Base-by-base conservation (phyloP, 257 asterid genomes). In the Scutellaria galericulata region DNA sequence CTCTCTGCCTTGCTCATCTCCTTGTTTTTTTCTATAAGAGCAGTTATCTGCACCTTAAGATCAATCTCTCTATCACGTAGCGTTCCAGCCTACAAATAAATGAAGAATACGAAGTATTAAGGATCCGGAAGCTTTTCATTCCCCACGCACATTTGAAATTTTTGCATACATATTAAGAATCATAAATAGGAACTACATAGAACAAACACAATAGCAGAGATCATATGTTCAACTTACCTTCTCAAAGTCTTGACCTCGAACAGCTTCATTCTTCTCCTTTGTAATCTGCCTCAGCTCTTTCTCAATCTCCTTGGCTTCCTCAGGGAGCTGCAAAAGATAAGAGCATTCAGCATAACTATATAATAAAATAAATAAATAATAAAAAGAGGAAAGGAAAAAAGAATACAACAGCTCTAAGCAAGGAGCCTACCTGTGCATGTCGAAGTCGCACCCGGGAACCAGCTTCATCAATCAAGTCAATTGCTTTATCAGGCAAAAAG, bases 371-470 rank as follows among this genome's bases (percentile, higher is more conserved):
- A 31, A 18, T 18, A 18, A 31, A 31, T 31, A 31, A 31, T 31
- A 31, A 4, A 31, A 31, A 31, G 37, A 31, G 37, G 37, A 31
- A 31, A 31, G 37, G 20, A 8, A 9, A 54, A 64, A 47, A 27
- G 52, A 11, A 40, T 12, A 46, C 47, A 31, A 46, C 47, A 31
- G 13, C 37, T 58, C 13, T 53, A 20, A 75, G 82, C 52, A 73
- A 73, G 62, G 42, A 48, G 47, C 56, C 73, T 56, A 89, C 99
- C 95, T 94, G 98, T 6, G 99, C 99, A 83, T 94, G 99, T 60
- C 92, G 98, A 75, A 94, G 98, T 78, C 99, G 82, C 77, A 94
- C 99, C 62, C 99, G 89, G 42, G 99, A 94, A 70, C 99, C 98
- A 73, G 99, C 99, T 81, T 94, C 99, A 83, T 94, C 99, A 57